Percentiles rank a stretch among this genome's conserved stretches.
Evolutionary conservation across 352 stramenopile species (phyloP).

Genomic region (Phytophthora tentaculata): DNA sequence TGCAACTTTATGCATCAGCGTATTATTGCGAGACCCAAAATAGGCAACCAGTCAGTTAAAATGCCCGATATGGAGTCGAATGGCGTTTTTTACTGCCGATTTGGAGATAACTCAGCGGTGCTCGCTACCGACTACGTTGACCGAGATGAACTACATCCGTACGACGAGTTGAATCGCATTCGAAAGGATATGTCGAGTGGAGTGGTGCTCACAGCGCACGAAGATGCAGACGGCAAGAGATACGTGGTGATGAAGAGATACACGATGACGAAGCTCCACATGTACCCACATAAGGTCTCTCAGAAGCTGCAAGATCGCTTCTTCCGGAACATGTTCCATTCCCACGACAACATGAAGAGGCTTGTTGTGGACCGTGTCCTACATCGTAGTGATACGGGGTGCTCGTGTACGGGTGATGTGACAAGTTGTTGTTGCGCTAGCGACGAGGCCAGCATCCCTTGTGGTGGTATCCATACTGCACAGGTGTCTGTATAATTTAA

Average conservation of each 20-base stretch:
- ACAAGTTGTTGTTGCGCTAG: constrained; percentile 31
- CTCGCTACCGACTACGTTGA: constrained; percentile 77
- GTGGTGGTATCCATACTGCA: constrained; percentile 2
- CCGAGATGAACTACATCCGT: constrained; percentile 71
- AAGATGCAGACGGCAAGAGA: constrained; percentile 54
- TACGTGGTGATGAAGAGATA: constrained; percentile 77
- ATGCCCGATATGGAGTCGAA: constrained; percentile 79
- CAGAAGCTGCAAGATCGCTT: constrained; percentile 58
- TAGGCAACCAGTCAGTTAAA: constrained; percentile 33
- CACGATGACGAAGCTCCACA: constrained; percentile 76
- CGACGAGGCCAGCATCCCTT: constrained; percentile 32
- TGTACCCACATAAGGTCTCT: constrained; percentile 68
- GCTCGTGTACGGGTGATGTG: constrained; percentile 30
- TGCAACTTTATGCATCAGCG: constrained; percentile 81
- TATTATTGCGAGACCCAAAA: constrained; percentile 67
- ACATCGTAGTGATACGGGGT: constrained; percentile 25
- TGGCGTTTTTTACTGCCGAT: constrained; percentile 62
- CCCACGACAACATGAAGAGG: constrained; percentile 64
- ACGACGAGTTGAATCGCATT: constrained; percentile 57
- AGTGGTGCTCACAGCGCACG: constrained; percentile 61
- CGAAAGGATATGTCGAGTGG: constrained; percentile 72
- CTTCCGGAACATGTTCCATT: constrained; percentile 61
- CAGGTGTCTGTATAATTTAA: constrained; percentile 23
- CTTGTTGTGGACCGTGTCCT: constrained; percentile 54
- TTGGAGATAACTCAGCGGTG: constrained; percentile 58